Base-by-base conservation (phyloP, 2,329 filamentous ascomycete genomes). In the Truncatella angustata region DNA sequence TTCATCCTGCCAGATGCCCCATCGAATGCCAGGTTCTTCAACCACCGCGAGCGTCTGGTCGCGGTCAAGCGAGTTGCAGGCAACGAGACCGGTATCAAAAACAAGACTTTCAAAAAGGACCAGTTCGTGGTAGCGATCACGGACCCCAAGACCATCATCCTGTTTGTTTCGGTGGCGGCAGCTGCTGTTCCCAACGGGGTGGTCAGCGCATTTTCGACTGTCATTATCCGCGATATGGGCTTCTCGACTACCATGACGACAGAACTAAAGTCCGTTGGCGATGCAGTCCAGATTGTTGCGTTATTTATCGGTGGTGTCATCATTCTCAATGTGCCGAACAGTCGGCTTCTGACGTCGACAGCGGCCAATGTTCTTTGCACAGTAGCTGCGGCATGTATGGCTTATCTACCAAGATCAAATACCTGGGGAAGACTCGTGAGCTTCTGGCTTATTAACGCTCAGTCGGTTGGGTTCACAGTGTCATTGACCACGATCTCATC, bases 101-200 rank as follows among this genome's bases (percentile, higher is more conserved):
- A 66, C 35, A 63, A 61, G 42, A 58, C 79, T 37, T 78, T 78
- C 61, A 75, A 77, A 54, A 66, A 61, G 55, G 70, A 76, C 37
- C 76, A 78, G 60, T 70, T 75, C 12, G 68, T 69, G 58, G 75
- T 82, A 58, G 76, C 77, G 1, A 54, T 75, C 0, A 52, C 60
- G 4, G 80, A 84, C 26, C 14, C 79, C 0, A 82, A 83, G 66
- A 81, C 79, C 0, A 82, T 79, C 77, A 75, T 82, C 23, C 60
- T 83, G 1, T 81, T 82, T 57, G 54, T 80, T 49, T 75, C 80
- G 70, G 74, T 79, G 0, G 64, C 75, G 2, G 79, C 75, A 0
- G 78, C 80, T 0, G 78, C 84, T 57, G 73, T 84, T 6, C 80
- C 81, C 0, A 85, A 84, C 52, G 75, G 78, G 0, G 80, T 80